Conservation (phyloP, 768 basidiomycete species). For the Boletus fagicola region DNA sequence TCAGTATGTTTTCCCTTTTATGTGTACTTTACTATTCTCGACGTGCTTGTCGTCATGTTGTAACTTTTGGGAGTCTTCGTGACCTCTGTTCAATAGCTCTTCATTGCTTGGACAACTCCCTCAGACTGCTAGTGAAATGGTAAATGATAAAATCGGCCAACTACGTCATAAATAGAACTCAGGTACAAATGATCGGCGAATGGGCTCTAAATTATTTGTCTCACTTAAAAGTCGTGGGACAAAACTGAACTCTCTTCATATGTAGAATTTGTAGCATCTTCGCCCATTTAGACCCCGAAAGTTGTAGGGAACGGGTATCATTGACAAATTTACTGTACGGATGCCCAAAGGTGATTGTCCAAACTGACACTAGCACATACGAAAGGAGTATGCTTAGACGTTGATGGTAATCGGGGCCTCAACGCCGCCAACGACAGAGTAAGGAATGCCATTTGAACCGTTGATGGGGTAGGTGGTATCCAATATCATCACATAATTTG, state of each 20-base stretch:
- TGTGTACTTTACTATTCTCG: not conserved
- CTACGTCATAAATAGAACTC: too few species aligned
- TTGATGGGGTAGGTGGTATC: constrained; percentile 25
- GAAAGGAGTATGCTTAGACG: constrained; percentile 1
- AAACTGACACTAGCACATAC: not conserved
- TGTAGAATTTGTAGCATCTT: not conserved
- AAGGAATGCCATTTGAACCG: constrained; percentile 24
- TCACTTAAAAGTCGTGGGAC: too few species aligned
- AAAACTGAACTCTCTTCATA: too few species aligned
- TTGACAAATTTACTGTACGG: not conserved
- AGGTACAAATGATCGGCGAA: too few species aligned
- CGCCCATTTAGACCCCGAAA: not conserved
- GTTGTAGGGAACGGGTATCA: not conserved
- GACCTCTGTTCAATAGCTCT: not conserved
- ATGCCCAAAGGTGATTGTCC: not conserved
- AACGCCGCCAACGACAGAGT: constrained; percentile 25
- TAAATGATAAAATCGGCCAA: too few species aligned
- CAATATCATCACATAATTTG: constrained; percentile 25
- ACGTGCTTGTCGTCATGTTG: not conserved
- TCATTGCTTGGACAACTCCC: not conserved
- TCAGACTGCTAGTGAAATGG: too few species aligned
- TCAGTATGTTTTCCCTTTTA: not conserved
- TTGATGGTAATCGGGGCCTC: constrained; percentile 19
- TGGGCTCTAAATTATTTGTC: too few species aligned
- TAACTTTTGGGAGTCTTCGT: not conserved